Conservation (phyloP, 2,329 filamentous ascomycete genomes). For the Sclerotinia nivalis region DNA sequence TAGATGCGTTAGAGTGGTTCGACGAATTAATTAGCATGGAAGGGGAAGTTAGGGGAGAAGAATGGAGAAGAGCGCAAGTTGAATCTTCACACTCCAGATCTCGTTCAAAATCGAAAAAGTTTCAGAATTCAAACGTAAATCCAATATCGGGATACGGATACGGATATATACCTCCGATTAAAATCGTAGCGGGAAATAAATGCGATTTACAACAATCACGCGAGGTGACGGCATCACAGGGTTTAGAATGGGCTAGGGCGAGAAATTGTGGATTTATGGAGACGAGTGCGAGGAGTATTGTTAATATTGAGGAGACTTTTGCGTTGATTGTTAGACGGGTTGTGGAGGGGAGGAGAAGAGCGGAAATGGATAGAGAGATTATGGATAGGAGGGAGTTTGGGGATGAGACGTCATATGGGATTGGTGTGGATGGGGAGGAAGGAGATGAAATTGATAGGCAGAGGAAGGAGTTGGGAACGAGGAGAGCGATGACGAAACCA, state of each 20-base stretch:
- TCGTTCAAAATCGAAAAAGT: conserved; percentile 59
- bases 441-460: conserved; percentile 17
- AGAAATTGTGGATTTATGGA: conserved; percentile 85
- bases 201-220: conserved; percentile 74
- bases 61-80: conserved; percentile 1
- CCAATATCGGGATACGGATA: conserved; percentile 30
- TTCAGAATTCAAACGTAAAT: conserved; percentile 51
- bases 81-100: neutral
- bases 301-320: conserved; percentile 90
- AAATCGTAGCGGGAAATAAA: conserved; percentile 85
- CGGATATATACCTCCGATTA: conserved; percentile 56
- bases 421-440: conserved; percentile 5
- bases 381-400: conserved; percentile 1
- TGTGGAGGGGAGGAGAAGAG: conserved; percentile 48
- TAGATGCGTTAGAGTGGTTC: conserved; percentile 75
- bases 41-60: conserved; percentile 11
- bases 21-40: conserved; percentile 78
- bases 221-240: conserved; percentile 67
- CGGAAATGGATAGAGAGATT: conserved; percentile 15
- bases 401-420: neutral
- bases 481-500: conserved; percentile 19
- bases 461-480: neutral
- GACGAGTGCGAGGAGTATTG: conserved; percentile 79
- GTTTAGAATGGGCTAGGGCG: conserved; percentile 74
- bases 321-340: conserved; percentile 66